Conservation (phyloP, 2,329 filamentous ascomycete species). For the Trichoderma aggressivum region DNA sequence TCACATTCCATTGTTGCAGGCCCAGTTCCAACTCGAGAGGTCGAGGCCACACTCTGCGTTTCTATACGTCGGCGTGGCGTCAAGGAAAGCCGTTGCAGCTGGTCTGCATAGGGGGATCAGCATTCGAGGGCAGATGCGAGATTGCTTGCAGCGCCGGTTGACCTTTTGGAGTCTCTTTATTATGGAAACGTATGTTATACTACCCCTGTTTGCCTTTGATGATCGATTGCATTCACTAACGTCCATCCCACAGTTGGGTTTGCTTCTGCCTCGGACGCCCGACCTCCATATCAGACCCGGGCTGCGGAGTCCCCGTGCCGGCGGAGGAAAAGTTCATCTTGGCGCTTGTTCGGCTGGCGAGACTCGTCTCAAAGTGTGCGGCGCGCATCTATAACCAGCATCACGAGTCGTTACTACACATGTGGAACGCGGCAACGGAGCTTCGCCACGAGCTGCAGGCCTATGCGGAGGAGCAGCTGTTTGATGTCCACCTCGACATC, state of each 20-base stretch:
- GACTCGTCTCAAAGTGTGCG: neutral
- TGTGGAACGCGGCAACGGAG: constrained; percentile 12
- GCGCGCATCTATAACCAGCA: constrained; percentile 11
- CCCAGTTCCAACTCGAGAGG: constrained; percentile 6
- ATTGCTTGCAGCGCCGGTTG: neutral
- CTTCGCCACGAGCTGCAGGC: constrained; percentile 5
- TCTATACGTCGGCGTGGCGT: neutral
- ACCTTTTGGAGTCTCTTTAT: constrained; percentile 9
- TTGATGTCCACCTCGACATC: neutral
- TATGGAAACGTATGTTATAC: constrained; percentile 1
- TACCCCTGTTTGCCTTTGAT: neutral
- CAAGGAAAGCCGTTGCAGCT: constrained; percentile 2
- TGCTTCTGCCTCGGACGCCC: constrained; percentile 13
- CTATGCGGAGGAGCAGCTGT: neutral
- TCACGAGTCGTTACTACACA: constrained; percentile 10
- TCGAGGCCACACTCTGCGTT: constrained; percentile 13
- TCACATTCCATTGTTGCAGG: constrained; percentile 2
- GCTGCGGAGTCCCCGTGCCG: constrained; percentile 6
- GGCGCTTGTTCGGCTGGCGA: neutral
- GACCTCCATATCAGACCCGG: constrained; percentile 7
- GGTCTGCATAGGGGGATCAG: constrained; percentile 10
- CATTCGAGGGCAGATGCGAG: constrained; percentile 9
- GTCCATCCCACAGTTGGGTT: neutral
- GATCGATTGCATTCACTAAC: no score
- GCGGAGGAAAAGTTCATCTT: constrained; percentile 1